These are phyloP conservation scores for Skeletonema menzelii DNA, from an alignment of 108 stramenopile species.

Conservation along the genomic window DNA sequence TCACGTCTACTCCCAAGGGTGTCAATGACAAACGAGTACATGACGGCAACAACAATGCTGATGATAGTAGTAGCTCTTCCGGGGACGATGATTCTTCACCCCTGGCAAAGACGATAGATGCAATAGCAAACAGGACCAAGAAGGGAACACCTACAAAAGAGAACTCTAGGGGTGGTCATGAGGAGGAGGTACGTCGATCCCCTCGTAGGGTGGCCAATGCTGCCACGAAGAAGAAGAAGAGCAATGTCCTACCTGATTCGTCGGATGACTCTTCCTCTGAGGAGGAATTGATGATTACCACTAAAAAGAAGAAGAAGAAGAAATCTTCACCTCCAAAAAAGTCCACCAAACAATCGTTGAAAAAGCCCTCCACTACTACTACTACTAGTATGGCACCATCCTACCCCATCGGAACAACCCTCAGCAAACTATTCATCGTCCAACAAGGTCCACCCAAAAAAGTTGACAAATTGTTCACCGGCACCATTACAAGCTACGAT, in stretches of 20 bases:
- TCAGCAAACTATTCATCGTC: slow-evolving; percentile 4
- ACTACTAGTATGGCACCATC: no score
- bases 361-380: background rate
- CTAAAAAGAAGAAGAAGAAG: no score
- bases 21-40: no score
- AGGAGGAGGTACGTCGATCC: background rate
- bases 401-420: background rate
- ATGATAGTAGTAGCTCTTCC: background rate
- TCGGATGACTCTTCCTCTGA: background rate
- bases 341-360: no score
- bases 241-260: background rate
- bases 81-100: background rate
- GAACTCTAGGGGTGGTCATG: background rate
- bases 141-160: no score
- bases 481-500: slow-evolving; percentile 7
- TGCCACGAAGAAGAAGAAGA: background rate
- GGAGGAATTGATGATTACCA: no score
- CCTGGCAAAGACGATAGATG: background rate
- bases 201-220: background rate
- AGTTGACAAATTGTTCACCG: background rate
- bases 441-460: background rate
- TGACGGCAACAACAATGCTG: background rate
- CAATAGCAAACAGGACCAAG: background rate
- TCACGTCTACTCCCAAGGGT: background rate
- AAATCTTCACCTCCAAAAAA: background rate